Percentiles rank a stretch among this genome's conserved stretches.
Evolutionary conservation across 805 yeast genomes (phyloP).

Genomic region (Candida awuae): DNA sequence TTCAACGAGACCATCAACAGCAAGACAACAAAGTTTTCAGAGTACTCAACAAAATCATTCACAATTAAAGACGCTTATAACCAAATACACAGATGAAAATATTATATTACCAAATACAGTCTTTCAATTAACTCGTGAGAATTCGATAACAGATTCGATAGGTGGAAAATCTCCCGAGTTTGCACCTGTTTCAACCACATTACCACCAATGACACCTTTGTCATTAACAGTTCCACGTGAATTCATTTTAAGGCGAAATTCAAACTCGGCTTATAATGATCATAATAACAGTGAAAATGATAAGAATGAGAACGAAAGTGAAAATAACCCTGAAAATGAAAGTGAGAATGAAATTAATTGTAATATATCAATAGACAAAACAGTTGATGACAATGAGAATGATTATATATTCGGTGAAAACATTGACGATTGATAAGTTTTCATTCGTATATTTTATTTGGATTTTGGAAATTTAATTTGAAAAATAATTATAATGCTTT

Average conservation of each 20-base stretch:
- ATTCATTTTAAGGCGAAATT: conserved; percentile 4
- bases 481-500: background rate
- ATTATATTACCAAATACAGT: background rate
- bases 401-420: conserved; percentile 13
- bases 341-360: conserved; percentile 1
- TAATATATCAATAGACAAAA: too few relatives aligned
- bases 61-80: conserved; percentile 2
- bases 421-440: conserved; percentile 7
- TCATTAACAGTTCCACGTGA: conserved; percentile 22
- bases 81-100: background rate
- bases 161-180: conserved; percentile 30
- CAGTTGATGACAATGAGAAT: background rate
- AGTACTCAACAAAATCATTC: too few relatives aligned
- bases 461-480: background rate
- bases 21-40: conserved; percentile 1
- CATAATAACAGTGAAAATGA: conserved; percentile 10
- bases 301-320: background rate
- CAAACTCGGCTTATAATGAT: conserved; percentile 12
- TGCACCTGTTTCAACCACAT: conserved; percentile 27
- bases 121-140: conserved; percentile 15
- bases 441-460: background rate
- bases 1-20: too few relatives aligned
- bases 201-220: conserved; percentile 33
- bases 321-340: background rate
- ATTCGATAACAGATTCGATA: conserved; percentile 21